phyloP scores from a whole-genome alignment of 2,329 filamentous ascomycete species.

The Fusarium buxicola region DNA sequence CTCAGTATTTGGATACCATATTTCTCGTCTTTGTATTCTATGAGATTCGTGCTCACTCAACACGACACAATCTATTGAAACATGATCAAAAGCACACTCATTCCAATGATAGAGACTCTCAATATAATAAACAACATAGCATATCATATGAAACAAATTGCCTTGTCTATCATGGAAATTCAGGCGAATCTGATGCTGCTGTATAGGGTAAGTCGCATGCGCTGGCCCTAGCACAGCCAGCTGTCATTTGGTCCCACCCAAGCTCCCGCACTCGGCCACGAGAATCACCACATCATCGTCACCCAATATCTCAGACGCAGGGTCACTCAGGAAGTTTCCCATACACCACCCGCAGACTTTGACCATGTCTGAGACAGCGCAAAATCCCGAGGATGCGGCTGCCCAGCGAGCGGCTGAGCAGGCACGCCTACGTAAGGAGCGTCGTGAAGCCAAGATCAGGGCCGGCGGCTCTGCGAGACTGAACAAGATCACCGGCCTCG shows the following conservation, averaged over 20 bases:
- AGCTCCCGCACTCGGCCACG: slow-evolving; percentile 22
- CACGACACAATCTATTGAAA: too few species aligned
- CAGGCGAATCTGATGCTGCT: too few species aligned
- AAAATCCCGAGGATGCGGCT: slow-evolving; percentile 57
- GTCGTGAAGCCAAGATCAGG: slow-evolving; percentile 82
- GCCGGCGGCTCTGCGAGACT: slow-evolving; percentile 76
- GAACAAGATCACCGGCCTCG: slow-evolving; percentile 79
- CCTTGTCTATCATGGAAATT: too few species aligned
- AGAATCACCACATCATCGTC: slow-evolving; percentile 29
- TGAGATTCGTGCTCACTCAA: too few species aligned
- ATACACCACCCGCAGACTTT: not conserved
- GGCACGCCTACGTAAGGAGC: slow-evolving; percentile 80
- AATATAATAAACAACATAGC: too few species aligned
- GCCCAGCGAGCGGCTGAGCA: slow-evolving; percentile 70
- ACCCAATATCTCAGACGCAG: slow-evolving; percentile 5
- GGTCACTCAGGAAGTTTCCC: slow-evolving; percentile 8
- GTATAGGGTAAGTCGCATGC: slow-evolving; percentile 19
- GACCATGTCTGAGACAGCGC: slow-evolving; percentile 55
- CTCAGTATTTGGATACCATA: too few species aligned
- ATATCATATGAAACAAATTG: too few species aligned
- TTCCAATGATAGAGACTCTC: too few species aligned
- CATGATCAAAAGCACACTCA: too few species aligned
- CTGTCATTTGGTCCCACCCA: slow-evolving; percentile 27
- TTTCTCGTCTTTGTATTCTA: too few species aligned
- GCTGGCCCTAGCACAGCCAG: slow-evolving; percentile 21